Conservation (phyloP, 2,329 filamentous ascomycete genomes). For the Huntiella bhutanensis region DNA sequence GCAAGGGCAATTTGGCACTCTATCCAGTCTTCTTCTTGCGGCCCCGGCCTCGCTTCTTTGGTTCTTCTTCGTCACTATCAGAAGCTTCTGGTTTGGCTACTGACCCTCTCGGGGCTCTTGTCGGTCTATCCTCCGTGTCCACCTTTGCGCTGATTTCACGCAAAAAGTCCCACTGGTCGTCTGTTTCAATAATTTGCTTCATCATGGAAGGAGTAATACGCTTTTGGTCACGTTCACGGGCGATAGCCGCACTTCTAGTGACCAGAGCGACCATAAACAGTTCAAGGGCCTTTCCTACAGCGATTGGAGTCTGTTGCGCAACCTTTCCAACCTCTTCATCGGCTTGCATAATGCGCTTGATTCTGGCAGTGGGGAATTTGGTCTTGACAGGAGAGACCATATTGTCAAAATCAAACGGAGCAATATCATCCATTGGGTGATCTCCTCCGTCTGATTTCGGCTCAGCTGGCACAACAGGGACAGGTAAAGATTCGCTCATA, state of each 20-base stretch:
- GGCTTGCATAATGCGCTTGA: conserved; percentile 98
- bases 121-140: conserved; percentile 34
- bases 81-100: conserved; percentile 24
- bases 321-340: conserved; percentile 98
- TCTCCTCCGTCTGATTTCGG: background rate
- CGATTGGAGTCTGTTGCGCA: conserved; percentile 89
- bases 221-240: conserved; percentile 66
- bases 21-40: conserved; percentile 27
- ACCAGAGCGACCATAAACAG: conserved; percentile 96
- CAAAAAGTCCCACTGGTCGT: conserved; percentile 89
- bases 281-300: conserved; percentile 87
- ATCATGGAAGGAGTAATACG: conserved; percentile 79
- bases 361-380: conserved; percentile 90
- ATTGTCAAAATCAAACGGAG: conserved; percentile 18
- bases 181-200: conserved; percentile 71
- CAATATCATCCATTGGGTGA: conserved; percentile 1
- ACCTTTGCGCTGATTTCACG: conserved; percentile 79
- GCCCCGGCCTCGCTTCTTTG: conserved; percentile 28
- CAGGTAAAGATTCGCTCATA: conserved; percentile 13
- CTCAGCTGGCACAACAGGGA: conserved; percentile 12
- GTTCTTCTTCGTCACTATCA: conserved; percentile 30
- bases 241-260: conserved; percentile 69
- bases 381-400: conserved; percentile 64
- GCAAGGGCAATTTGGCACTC: too few relatives aligned
- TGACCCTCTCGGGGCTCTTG: conserved; percentile 18